Evolutionary conservation across 2,329 filamentous ascomycete genomes (phyloP).

Genomic region (Ceratocystis huliohia): DNA sequence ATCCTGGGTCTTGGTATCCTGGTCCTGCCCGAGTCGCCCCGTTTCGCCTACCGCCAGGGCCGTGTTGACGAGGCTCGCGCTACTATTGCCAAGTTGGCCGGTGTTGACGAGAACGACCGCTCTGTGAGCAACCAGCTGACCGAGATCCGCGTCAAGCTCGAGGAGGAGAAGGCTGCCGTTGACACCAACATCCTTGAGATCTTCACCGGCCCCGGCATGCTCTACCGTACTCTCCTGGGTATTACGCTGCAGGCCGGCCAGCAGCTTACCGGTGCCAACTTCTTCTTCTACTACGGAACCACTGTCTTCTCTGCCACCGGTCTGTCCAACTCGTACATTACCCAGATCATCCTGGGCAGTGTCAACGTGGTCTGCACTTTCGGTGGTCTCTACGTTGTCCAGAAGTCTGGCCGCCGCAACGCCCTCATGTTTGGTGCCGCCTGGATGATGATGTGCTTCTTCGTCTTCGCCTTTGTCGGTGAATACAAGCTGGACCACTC

Average conservation of each 20-base stretch:
- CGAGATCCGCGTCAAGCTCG: conserved; percentile 40
- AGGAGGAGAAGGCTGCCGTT: conserved; percentile 36
- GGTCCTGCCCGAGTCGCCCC: conserved; percentile 43
- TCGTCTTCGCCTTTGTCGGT: conserved; percentile 39
- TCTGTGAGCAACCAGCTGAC: conserved; percentile 37
- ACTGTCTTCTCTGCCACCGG: conserved; percentile 55
- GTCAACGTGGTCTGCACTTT: conserved; percentile 58
- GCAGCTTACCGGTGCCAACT: conserved; percentile 56
- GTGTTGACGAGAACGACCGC: conserved; percentile 30
- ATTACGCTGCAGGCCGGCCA: conserved; percentile 52
- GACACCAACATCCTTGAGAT: conserved; percentile 45
- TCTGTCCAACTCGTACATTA: conserved; percentile 51
- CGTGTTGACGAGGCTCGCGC: conserved; percentile 36
- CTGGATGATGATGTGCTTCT: conserved; percentile 45
- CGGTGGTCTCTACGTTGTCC: conserved; percentile 50
- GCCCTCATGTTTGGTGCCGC: conserved; percentile 50
- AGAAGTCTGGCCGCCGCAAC: conserved; percentile 50
- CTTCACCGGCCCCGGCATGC: conserved; percentile 55
- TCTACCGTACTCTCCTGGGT: conserved; percentile 50
- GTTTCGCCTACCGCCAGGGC: conserved; percentile 38
- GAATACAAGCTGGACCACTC: conserved; percentile 33
- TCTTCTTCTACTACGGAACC: conserved; percentile 54
- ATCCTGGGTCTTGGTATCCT: conserved; percentile 39
- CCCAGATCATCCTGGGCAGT: conserved; percentile 53
- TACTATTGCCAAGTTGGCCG: conserved; percentile 37